A percentile compares a stretch with the other conserved stretches of the same genome.
Evolutionary conservation across 495 filamentous ascomycete species (phyloP).

Genomic region (Cercophora samala): DNA sequence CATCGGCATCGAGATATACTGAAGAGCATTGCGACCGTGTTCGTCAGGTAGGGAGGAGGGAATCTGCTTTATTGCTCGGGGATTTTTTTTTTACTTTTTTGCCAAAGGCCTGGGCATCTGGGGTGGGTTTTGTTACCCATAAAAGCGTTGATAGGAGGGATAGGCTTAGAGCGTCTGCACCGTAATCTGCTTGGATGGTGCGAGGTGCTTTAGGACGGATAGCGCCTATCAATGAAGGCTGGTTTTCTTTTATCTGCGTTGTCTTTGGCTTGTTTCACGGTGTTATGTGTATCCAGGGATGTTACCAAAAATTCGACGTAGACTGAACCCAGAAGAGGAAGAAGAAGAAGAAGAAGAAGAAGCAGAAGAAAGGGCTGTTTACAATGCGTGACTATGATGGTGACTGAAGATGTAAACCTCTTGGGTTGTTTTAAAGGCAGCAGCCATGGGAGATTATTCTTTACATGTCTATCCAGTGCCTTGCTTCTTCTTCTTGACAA

Average conservation of each 20-base stretch:
- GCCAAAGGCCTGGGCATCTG: constrained; percentile 31
- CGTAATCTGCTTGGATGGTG: constrained; percentile 33
- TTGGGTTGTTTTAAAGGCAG: neutral
- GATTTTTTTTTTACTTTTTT: constrained; percentile 22
- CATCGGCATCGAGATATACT: constrained; percentile 29
- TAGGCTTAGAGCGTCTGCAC: constrained; percentile 27
- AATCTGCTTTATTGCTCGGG: constrained; percentile 17
- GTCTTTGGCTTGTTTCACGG: constrained; percentile 23
- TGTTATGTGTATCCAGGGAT: constrained; percentile 34
- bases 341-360: no score
- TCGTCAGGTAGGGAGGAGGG: constrained; percentile 26
- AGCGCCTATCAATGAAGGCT: constrained; percentile 30
- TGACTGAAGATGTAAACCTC: neutral
- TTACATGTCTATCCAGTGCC: neutral
- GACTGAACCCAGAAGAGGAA: constrained; percentile 28
- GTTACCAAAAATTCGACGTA: constrained; percentile 37
- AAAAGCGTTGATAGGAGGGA: constrained; percentile 30
- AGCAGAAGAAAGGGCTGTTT: neutral
- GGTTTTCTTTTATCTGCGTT: constrained; percentile 27
- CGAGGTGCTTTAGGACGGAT: constrained; percentile 22
- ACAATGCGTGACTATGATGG: neutral
- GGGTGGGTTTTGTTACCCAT: constrained; percentile 25
- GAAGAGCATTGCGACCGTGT: constrained; percentile 28
- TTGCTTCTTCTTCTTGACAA: neutral
- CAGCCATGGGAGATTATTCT: no score